phyloP scores from a whole-genome alignment of 768 basidiomycete genomes.

The Pulveroboletus sp. region DNA sequence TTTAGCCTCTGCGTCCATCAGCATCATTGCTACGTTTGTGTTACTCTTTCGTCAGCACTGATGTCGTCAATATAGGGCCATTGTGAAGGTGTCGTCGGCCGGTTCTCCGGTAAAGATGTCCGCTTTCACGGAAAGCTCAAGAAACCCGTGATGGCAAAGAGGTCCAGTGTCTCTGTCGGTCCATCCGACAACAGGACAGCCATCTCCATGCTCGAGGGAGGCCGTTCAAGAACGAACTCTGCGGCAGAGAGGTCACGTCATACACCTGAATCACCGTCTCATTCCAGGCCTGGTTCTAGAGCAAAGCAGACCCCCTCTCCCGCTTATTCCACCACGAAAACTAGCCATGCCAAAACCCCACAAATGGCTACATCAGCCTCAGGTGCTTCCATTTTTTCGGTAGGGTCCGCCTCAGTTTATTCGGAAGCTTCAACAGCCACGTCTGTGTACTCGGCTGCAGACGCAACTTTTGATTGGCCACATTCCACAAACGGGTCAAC shows the following conservation, averaged over 20 bases:
- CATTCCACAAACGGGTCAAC: conserved; percentile 16
- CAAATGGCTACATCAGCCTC: conserved; percentile 25
- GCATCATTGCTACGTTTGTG: too few relatives aligned
- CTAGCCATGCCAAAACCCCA: conserved; percentile 18
- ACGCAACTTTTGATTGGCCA: conserved; percentile 1
- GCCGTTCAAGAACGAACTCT: not conserved
- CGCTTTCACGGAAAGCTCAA: conserved; percentile 74
- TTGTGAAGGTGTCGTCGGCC: conserved; percentile 85
- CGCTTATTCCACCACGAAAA: not conserved
- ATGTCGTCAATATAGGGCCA: conserved; percentile 52
- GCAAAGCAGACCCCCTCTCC: conserved; percentile 19
- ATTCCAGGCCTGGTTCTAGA: conserved; percentile 18
- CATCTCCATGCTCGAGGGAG: conserved; percentile 16
- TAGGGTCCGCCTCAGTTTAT: conserved; percentile 25
- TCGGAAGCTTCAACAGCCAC: conserved; percentile 29
- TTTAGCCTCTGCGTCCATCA: not conserved
- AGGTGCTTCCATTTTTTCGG: conserved; percentile 26
- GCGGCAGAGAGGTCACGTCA: conserved; percentile 5
- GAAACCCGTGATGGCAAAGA: conserved; percentile 75
- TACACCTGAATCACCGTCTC: conserved; percentile 17
- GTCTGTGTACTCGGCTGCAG: conserved; percentile 15
- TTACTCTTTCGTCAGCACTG: not conserved
- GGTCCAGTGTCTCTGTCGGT: conserved; percentile 30
- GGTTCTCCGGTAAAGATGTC: conserved; percentile 63
- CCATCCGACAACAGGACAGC: conserved; percentile 13